Base-by-base conservation (phyloP, 1,284 basidiomycete genomes). In the Microbotryum lychnidis-dioicae region DNA sequence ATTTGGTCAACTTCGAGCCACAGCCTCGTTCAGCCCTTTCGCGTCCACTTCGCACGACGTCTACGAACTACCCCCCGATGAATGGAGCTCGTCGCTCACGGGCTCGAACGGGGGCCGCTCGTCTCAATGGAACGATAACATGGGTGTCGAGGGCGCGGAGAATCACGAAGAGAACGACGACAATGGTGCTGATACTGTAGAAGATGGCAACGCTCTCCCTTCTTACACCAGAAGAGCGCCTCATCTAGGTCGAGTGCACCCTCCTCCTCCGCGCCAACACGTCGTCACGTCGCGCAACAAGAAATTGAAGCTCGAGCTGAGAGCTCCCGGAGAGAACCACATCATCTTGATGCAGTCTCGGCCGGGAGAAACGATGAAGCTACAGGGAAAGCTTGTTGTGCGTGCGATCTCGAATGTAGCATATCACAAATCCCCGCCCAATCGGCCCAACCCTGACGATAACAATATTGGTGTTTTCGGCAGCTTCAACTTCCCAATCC, bases 291-390 rank as follows among this genome's bases (percentile, higher is more conserved):
- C 50, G 20, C 57, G 60, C 29, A 46, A 54, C 3, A 52, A 57
- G 7, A 65, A 62, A 49, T 50, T 67, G 14, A 16, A 18, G 29
- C 60, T 69, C n/a, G 46, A 60, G 16, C 2, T 67, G 7, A 21
- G 37, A 0, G 68, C 66, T 2, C 20, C 58, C 10, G 65, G 65
- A 10, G 33, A 49, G 20, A 56, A 66, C 27, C 62, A 64, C 6
- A 47, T 67, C 47, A 53, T 69, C 31, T 27, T 69, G 7, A 33
- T 62, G 1, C 67, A 69, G 31, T 55, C 55, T 4, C 29, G 50
- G 7, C 60, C 62, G 2, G 62, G 63, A 16, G 54, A 25, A 8
- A 27, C 31, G 10, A 47, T 42, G 4, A 45, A 44, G 42, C 16
- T 61, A 6, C n/a, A 61, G 27, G 60, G 60, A 5, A 20, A 12